phyloP scores from a whole-genome alignment of 768 basidiomycete genomes.

The Leccinum subgranulosum region DNA sequence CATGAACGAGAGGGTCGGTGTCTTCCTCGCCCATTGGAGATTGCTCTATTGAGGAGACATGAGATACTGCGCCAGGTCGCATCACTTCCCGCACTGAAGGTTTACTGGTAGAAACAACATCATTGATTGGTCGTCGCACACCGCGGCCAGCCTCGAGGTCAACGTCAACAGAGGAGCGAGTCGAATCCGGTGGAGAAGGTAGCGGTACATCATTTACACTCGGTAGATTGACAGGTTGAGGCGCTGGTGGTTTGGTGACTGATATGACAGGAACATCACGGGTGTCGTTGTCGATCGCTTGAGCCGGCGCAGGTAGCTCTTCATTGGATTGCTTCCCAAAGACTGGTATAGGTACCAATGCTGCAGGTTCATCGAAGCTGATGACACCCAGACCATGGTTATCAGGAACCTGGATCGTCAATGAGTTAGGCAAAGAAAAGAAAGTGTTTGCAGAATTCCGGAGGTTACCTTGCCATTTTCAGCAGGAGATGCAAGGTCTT shows the following conservation, averaged over 20 bases:
- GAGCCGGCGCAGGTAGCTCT: slow-evolving; percentile 20
- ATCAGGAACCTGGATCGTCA: slow-evolving; percentile 37
- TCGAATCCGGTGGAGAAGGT: slow-evolving; percentile 45
- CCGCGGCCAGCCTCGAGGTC: slow-evolving; percentile 41
- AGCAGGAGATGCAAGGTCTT: slow-evolving; percentile 39
- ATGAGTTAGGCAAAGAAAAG: slow-evolving; percentile 17
- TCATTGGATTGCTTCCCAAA: slow-evolving; percentile 35
- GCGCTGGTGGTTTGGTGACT: slow-evolving; percentile 68
- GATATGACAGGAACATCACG: slow-evolving; percentile 51
- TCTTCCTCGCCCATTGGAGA: slow-evolving; percentile 30
- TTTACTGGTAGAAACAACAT: slow-evolving; percentile 14
- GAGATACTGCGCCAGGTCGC: slow-evolving; percentile 8
- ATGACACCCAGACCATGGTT: slow-evolving; percentile 43
- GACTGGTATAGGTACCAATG: slow-evolving; percentile 63
- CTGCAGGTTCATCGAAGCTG: slow-evolving; percentile 42
- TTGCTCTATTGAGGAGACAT: slow-evolving; percentile 17
- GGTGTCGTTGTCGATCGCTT: slow-evolving; percentile 21
- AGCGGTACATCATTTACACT: slow-evolving; percentile 53
- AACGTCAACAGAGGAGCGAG: slow-evolving; percentile 34
- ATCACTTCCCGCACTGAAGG: slow-evolving; percentile 9
- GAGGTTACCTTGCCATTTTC: slow-evolving; percentile 51
- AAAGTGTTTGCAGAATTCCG: neutral
- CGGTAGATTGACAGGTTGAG: slow-evolving; percentile 67
- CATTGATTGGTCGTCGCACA: slow-evolving; percentile 32
- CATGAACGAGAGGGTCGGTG: slow-evolving; percentile 50